Conservation (phyloP, 768 basidiomycete species). For the Trametes meyenii region DNA sequence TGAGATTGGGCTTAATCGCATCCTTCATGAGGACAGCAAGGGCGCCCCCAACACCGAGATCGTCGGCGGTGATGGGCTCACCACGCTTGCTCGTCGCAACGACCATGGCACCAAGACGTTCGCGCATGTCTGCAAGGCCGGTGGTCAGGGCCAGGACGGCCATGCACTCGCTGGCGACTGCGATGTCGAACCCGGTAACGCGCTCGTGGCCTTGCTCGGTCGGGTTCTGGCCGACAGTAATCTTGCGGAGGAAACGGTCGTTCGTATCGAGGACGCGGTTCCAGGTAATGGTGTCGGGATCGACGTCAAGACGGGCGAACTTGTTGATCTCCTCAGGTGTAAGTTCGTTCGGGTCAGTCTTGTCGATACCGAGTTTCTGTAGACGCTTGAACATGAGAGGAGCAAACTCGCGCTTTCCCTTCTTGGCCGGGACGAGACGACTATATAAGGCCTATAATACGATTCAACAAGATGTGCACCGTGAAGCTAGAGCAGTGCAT, state of each 20-base stretch:
- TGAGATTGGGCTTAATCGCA: conserved; percentile 97
- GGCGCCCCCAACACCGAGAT: conserved; percentile 93
- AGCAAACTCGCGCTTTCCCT: conserved; percentile 92
- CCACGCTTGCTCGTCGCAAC: conserved; percentile 92
- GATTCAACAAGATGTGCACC: background rate
- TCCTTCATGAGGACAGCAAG: conserved; percentile 98
- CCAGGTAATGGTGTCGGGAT: conserved; percentile 93
- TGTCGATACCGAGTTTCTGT: conserved; percentile 92
- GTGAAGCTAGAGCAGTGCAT: background rate
- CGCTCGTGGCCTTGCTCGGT: conserved; percentile 92
- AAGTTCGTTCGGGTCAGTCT: conserved; percentile 89
- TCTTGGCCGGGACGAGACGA: conserved; percentile 90
- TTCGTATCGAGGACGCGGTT: conserved; percentile 97
- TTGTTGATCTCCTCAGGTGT: conserved; percentile 89
- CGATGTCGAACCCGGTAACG: conserved; percentile 92
- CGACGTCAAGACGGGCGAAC: conserved; percentile 92
- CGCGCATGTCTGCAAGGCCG: conserved; percentile 86
- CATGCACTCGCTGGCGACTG: conserved; percentile 98
- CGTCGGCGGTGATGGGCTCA: conserved; percentile 93
- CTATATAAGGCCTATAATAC: conserved; percentile 71
- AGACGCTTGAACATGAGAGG: conserved; percentile 96
- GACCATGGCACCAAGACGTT: conserved; percentile 94
- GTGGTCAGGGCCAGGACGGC: conserved; percentile 93
- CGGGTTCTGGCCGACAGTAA: conserved; percentile 86
- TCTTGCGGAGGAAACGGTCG: conserved; percentile 93